Base-by-base conservation (phyloP, 139 green algal genomes). In the Micromonas pusilla region DNA sequence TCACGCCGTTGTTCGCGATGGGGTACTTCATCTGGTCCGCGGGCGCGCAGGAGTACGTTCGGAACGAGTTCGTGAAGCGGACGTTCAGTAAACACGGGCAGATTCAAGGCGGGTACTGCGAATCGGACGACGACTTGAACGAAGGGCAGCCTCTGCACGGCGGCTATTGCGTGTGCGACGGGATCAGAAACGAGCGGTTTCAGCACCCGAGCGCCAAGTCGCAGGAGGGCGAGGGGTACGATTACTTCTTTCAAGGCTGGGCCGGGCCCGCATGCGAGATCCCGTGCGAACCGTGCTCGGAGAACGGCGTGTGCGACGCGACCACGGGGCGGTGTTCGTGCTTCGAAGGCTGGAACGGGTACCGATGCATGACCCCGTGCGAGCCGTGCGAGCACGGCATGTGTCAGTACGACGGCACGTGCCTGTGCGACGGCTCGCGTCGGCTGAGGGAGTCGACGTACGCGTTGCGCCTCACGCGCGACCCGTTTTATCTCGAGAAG, bases 281-380 rank as follows among this genome's bases (percentile, higher is more conserved):
- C 33, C 73, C 73, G 25, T 79, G 73, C 32, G 57, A 3, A 4
- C 73, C 73, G 2, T 79, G 73, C 54, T 73, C 57, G 25, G 31
- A 79, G 54, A 71, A 72, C 33, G 73, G 73, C 6, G 16, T 63
- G 54, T 79, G 73, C 57, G 31, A 79, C 31, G 21, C 36, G 30
- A 33, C 23, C 30, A 79, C 73, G 33, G 73, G 73, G 26, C 3
- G 54, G 33, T 79, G 73, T 30, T 16, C 28, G 3, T 79, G 73
- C 73, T 60, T 62, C 33, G 57, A 71, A 26, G 73, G 73, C 26
- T 79, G 73, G 73, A 72, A 13, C 1, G 73, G 73, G 63, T 79
- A 73, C 33, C 73, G 73, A 19, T 79, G 73, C 73, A 21, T 72
- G 31, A 79, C 73, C 13, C 73, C 73, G 20, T 79, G 73, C 62